Base-by-base conservation (phyloP, 192 early-diverging fungal species). In the Gigaspora rosea region DNA sequence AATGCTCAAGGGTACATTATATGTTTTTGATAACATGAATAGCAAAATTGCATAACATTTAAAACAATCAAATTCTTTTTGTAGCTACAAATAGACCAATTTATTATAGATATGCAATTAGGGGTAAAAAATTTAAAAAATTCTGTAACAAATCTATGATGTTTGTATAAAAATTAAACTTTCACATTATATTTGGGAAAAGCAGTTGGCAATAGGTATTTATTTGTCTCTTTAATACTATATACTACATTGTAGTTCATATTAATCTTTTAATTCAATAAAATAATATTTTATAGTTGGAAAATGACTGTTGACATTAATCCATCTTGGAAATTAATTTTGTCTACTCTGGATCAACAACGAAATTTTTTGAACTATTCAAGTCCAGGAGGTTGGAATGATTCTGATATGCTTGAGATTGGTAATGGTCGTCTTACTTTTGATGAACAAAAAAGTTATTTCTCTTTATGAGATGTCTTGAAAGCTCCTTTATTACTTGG, bases 401-500 rank as follows among this genome's bases (percentile, higher is more conserved):
- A 88, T 75, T 78, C 83, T 61, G 87, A 88, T 71, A 87, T 88
- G 86, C 75, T 88, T 50, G 83, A 87, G 75, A 81, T 88, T 63
- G 90, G 89, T 35, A 85, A 87, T 51, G 83, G 84, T 47, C 66
- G 71, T 41, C 84, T 88, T 80, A 80, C 80, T 6, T n/a, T 41
- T 16, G 77, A 81, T 36, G 76, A 81, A 58, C 57, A 81, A 12
- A 71, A 71, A 71, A 71, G 48, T 49, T 47, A 71, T 35, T 71
- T 71, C n/a, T 71, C 68, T 8, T 62, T 88, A 11, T 91, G 90
- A 88, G 74, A 85, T 12, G 85, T 84, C 32, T 81, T 90, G 79
- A 90, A 89, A 67, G 68, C 82, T 16, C 90, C 90, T 6, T 73
- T 91, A 41, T 83, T 91, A 69, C 80, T 91, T 48, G 89, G 88